Evolutionary conservation across 176 grass and related monocot genomes (phyloP).

Genomic region (barley (Hordeum vulgare)): DNA sequence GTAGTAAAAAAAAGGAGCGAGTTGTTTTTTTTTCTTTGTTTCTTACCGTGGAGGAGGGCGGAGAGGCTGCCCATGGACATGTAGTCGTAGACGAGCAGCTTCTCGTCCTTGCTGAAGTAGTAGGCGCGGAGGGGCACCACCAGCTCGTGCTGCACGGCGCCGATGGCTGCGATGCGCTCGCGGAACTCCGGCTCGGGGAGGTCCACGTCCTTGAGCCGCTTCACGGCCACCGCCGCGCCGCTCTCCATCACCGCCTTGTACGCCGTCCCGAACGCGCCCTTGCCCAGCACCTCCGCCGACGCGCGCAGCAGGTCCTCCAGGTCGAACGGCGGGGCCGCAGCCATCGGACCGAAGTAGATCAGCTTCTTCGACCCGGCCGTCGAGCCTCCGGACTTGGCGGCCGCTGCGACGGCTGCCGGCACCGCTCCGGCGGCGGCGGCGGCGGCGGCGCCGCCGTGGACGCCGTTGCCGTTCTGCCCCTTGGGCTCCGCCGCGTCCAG

Average conservation of each 20-base stretch:
- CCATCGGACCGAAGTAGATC: constrained; percentile 63
- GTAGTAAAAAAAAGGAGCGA: not conserved
- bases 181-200: constrained; percentile 78
- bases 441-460: not conserved
- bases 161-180: constrained; percentile 82
- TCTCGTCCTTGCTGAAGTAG: constrained; percentile 97
- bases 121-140: constrained; percentile 89
- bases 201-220: constrained; percentile 93
- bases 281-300: constrained; percentile 95
- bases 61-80: constrained; percentile 97
- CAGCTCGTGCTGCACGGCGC: constrained; percentile 72
- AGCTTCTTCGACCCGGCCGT: constrained; percentile 51
- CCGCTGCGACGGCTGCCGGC: not conserved
- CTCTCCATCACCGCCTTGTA: constrained; percentile 98
- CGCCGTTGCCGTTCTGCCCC: constrained; percentile 33
- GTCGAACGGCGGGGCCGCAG: constrained; percentile 62
- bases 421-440: not conserved
- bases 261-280: constrained; percentile 95
- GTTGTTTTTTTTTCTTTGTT: not conserved
- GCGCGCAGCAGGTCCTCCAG: constrained; percentile 95
- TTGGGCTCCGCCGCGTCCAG: constrained; percentile 31
- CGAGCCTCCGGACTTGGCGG: constrained; percentile 23
- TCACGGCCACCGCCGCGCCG: constrained; percentile 76
- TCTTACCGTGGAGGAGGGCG: constrained; percentile 84
- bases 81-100: constrained; percentile 98